Percentiles rank a stretch among this genome's conserved stretches.
phyloP scores from a whole-genome alignment of 2,329 filamentous ascomycete genomes.

The Aspergillus neotritici region DNA sequence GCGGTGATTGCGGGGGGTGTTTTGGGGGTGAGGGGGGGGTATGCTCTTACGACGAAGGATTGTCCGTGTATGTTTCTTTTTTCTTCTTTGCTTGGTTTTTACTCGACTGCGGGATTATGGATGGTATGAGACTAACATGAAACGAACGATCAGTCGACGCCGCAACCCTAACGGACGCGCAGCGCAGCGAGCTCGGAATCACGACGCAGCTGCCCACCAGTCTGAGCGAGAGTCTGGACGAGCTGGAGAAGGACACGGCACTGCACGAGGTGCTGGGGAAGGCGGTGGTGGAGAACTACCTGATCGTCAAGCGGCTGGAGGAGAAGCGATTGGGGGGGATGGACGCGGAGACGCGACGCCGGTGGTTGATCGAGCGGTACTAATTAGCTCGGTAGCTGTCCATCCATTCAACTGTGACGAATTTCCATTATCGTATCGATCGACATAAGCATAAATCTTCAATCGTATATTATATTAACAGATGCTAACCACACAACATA shows the following conservation, averaged over 20 bases:
- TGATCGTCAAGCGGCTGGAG: conserved; percentile 31
- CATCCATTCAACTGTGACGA: no score
- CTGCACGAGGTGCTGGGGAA: conserved; percentile 27
- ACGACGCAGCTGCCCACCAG: conserved; percentile 31
- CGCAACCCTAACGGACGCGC: conserved; percentile 23
- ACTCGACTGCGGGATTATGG: conserved; percentile 1
- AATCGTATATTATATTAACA: no score
- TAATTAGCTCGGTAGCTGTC: conserved; percentile 18
- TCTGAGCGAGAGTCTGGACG: conserved; percentile 30
- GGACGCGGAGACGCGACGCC: conserved; percentile 25
- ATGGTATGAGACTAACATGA: not conserved
- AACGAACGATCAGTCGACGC: conserved; percentile 28
- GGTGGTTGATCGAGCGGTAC: conserved; percentile 38
- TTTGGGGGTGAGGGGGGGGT: conserved; percentile 44
- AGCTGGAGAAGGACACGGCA: conserved; percentile 25
- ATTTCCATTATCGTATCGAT: no score
- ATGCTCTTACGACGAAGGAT: conserved; percentile 26
- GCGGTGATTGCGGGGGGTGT: conserved; percentile 58
- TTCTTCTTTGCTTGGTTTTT: not conserved
- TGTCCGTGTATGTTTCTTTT: conserved; percentile 25
- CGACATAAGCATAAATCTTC: no score
- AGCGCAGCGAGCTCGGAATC: conserved; percentile 33
- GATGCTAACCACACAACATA: no score
- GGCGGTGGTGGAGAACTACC: conserved; percentile 23
- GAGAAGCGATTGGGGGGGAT: conserved; percentile 27